Conservation (phyloP, 257 asterid genomes). For the Solanum gracilifrons region DNA sequence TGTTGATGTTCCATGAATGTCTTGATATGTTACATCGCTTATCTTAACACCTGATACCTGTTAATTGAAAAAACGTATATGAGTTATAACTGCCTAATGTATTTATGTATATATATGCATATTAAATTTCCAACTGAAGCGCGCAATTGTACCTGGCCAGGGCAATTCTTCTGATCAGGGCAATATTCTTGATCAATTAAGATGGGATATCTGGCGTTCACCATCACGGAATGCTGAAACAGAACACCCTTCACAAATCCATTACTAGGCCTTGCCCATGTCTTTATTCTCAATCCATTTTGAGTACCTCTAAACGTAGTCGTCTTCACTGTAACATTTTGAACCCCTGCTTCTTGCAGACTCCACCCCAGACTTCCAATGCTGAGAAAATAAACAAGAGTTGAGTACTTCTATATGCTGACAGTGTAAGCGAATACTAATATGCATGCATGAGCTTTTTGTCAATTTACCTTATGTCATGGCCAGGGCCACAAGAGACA, state of each 20-base stretch:
- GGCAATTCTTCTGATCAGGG: background rate
- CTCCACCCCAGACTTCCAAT: slow-evolving; percentile 2
- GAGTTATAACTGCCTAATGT: background rate
- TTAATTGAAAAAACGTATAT: background rate
- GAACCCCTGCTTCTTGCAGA: background rate
- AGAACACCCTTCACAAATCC: background rate
- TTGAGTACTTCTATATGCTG: background rate
- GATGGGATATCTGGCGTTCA: background rate
- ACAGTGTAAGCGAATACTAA: background rate
- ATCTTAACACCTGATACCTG: slow-evolving; percentile 4
- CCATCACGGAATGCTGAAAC: background rate
- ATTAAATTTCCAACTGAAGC: background rate
- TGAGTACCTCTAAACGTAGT: slow-evolving; percentile 1
- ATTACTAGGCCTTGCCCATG: background rate
- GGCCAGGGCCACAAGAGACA: background rate
- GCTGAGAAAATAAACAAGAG: background rate
- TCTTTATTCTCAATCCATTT: slow-evolving; percentile 1
- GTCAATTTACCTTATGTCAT: background rate
- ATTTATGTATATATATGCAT: background rate
- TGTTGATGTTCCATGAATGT: background rate
- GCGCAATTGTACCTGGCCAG: background rate
- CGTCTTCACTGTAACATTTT: background rate
- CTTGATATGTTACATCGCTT: background rate
- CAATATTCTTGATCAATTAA: slow-evolving; percentile 1
- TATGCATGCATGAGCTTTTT: background rate